A percentile compares a stretch with the other conserved stretches of the same genome.
Conservation (phyloP, 2,329 filamentous ascomycete genomes). For the Botrytis aclada region DNA sequence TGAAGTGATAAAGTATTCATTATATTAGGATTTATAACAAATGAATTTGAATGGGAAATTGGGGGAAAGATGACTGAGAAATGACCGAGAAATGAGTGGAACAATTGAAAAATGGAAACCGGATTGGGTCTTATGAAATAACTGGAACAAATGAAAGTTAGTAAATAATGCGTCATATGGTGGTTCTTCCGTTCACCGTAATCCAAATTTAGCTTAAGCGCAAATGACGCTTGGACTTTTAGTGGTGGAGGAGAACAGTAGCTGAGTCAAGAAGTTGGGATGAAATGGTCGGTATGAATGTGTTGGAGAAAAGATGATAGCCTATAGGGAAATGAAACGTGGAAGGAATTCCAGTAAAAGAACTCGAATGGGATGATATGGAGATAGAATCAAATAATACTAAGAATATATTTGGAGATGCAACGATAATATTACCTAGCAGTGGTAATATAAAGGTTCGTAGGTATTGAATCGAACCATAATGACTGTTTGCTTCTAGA, state of each 20-base stretch:
- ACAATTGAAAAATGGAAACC: not conserved
- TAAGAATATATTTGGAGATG: not conserved
- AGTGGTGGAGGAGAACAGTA: not conserved
- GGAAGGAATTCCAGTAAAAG: not conserved
- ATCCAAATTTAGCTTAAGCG: not conserved
- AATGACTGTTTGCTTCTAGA: not conserved
- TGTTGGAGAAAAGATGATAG: not conserved
- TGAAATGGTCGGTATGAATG: not conserved
- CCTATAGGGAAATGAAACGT: not conserved
- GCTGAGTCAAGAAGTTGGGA: not conserved
- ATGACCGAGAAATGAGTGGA: not conserved
- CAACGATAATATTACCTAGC: not conserved
- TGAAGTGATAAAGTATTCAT: not conserved
- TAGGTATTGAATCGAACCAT: not conserved
- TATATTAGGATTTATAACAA: not conserved
- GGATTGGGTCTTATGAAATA: constrained; percentile 3
- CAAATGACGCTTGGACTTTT: not conserved
- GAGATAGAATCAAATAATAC: not conserved
- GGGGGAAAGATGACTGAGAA: not conserved
- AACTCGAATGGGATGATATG: not conserved
- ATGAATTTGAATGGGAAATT: not conserved
- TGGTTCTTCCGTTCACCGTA: constrained; percentile 5
- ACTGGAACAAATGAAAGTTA: not conserved
- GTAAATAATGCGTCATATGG: not conserved
- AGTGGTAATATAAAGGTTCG: not conserved